A percentile compares a stretch with the other conserved stretches of the same genome.
Conservation (phyloP, 306 rosid genomes). For the Rosa persica region DNA sequence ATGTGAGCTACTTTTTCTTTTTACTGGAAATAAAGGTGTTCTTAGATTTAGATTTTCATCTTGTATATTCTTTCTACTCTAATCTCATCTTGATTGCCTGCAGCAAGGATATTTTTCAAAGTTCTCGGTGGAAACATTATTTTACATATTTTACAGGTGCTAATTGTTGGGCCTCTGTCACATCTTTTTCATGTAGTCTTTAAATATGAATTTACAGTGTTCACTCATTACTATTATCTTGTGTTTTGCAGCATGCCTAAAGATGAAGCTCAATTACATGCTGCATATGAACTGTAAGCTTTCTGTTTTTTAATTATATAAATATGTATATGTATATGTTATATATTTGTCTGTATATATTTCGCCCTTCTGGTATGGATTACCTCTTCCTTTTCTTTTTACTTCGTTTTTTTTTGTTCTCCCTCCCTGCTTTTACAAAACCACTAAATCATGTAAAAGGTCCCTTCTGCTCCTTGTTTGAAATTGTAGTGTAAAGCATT, state of each 20-base stretch:
- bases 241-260: constrained; percentile 80
- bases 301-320: background rate
- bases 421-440: background rate
- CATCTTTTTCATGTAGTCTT: background rate
- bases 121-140: constrained; percentile 72
- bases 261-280: constrained; percentile 90
- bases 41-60: constrained; percentile 7
- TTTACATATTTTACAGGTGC: constrained; percentile 96
- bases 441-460: background rate
- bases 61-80: constrained; percentile 18
- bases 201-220: background rate
- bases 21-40: background rate
- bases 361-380: background rate
- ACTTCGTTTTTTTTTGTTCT: background rate
- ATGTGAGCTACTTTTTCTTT: constrained; percentile 44
- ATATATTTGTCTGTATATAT: background rate
- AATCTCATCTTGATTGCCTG: constrained; percentile 30
- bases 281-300: constrained; percentile 90
- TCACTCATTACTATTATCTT: background rate
- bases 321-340: background rate
- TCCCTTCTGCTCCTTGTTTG: background rate
- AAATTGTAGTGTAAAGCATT: background rate
- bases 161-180: constrained; percentile 17
- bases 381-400: background rate
- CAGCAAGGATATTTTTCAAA: constrained; percentile 82